These are phyloP conservation scores for Neoboletus subvelutipes DNA, from an alignment of 768 basidiomycete genomes.

Conservation along the genomic window DNA sequence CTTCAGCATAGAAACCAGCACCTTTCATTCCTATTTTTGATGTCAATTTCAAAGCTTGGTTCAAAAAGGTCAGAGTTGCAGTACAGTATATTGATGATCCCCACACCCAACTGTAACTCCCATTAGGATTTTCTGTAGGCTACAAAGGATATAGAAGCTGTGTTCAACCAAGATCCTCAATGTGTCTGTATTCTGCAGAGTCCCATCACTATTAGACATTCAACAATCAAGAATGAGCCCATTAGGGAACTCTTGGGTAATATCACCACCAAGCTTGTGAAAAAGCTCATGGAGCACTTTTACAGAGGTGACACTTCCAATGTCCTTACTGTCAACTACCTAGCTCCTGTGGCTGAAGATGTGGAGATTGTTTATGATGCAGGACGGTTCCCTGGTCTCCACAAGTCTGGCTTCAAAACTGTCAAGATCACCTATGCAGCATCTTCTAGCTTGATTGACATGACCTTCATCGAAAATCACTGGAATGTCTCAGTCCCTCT, in stretches of 20 bases:
- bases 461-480: too few species aligned
- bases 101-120: constrained; percentile 11
- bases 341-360: constrained; percentile 58
- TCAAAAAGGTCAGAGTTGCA: constrained; percentile 85
- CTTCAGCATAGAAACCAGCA: constrained; percentile 96
- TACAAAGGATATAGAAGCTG: constrained; percentile 96
- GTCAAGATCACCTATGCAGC: too few species aligned
- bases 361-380: too few species aligned
- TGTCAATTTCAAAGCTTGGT: constrained; percentile 95
- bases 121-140: constrained; percentile 93
- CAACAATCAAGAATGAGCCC: constrained; percentile 87
- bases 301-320: constrained; percentile 74
- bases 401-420: too few species aligned
- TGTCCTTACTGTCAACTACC: constrained; percentile 84
- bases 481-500: too few species aligned
- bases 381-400: too few species aligned
- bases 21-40: constrained; percentile 98
- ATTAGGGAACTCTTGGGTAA: constrained; percentile 89
- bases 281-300: constrained; percentile 72
- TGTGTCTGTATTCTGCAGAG: constrained; percentile 97
- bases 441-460: too few species aligned
- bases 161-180: constrained; percentile 98
- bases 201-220: constrained; percentile 89
- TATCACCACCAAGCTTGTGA: constrained; percentile 74
- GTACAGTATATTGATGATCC: neutral